Evolutionary conservation across 371 early-diverging fungal genomes (phyloP).

Genomic region (Rhizopus stolonifer): DNA sequence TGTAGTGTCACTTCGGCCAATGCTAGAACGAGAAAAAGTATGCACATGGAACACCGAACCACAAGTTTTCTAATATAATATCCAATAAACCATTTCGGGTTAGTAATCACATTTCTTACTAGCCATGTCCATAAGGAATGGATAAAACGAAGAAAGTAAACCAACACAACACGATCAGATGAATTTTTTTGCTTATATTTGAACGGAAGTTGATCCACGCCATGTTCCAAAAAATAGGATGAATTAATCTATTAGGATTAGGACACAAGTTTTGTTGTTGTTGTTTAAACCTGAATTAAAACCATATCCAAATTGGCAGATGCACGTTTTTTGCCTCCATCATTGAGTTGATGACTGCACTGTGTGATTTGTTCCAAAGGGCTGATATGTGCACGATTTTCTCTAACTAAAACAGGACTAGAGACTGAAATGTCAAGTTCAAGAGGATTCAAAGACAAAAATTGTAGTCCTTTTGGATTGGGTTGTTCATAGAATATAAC

Average conservation of each 20-base stretch:
- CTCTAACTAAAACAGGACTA: conserved; percentile 21
- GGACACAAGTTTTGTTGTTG: neutral
- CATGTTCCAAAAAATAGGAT: conserved; percentile 48
- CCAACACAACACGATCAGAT: conserved; percentile 2
- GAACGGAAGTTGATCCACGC: conserved; percentile 31
- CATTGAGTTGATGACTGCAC: conserved; percentile 20
- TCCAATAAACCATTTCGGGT: conserved; percentile 28
- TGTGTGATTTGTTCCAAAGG: conserved; percentile 19
- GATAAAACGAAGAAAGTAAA: conserved; percentile 1
- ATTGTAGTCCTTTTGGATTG: conserved; percentile 65
- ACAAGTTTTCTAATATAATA: conserved; percentile 32
- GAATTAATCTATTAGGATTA: conserved; percentile 39
- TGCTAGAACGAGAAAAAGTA: conserved; percentile 45
- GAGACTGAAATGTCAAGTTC: conserved; percentile 67
- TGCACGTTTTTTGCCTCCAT: neutral
- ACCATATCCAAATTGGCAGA: conserved; percentile 27
- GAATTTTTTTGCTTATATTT: conserved; percentile 29
- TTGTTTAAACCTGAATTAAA: conserved; percentile 30
- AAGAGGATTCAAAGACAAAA: conserved; percentile 69
- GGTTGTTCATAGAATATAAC: conserved; percentile 68
- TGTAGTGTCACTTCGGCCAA: conserved; percentile 54
- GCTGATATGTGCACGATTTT: neutral
- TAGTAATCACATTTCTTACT: conserved; percentile 19
- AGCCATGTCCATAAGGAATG: conserved; percentile 5
- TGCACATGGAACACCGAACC: conserved; percentile 33